Base-by-base conservation (phyloP, 2,329 filamentous ascomycete genomes). In the Exophiala spinifera region DNA sequence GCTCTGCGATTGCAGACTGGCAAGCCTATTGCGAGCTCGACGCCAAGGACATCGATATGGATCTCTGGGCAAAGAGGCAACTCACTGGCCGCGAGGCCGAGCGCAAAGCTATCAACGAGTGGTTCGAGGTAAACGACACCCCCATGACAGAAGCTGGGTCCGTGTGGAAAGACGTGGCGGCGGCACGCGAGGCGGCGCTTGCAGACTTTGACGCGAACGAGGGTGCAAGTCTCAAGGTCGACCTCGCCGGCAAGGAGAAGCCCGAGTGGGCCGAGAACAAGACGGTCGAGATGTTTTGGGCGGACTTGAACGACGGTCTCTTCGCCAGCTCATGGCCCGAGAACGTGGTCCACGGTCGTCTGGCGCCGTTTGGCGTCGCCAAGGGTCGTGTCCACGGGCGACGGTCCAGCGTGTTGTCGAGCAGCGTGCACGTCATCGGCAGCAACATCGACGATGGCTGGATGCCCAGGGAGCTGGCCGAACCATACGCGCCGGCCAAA, bases 261-360 rank as follows among this genome's bases (percentile, higher is more conserved):
- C 53, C 56, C 14, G 61, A 65, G 20, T 63, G 66, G 37, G 63
- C 65, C 2, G 46, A 69, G 48, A 50, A 64, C 11, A 59, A 67
- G 10, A 56, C 68, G n/a, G 70, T 77, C 25, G 73, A 73, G 62
- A 69, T 77, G 34, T 68, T 73, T 51, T 78, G 75, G 75, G 69
- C 67, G 14, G 73, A 78, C 63, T 40, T 75, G 28, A 67, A 74
- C 46, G 72, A 76, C 63, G 73, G 73, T 23, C 66, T 64, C 55
- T 84, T 87, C 69, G 75, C 75, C 6, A 61, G 69, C 52, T 51
- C 62, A 4, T 78, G 75, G 75, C 73, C 74, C 10, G 63, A 65
- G n/a, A 67, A 61, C 23, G 74, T 77, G 43, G 61, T 67, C 5
- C 75, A 78, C 56, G 74, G 70, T 50, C 67, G 70, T 50, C 59